Percentiles rank a stretch among this genome's conserved stretches.
Conservation (phyloP, 495 filamentous ascomycete species). For the Friedmanniomyces simplex region DNA sequence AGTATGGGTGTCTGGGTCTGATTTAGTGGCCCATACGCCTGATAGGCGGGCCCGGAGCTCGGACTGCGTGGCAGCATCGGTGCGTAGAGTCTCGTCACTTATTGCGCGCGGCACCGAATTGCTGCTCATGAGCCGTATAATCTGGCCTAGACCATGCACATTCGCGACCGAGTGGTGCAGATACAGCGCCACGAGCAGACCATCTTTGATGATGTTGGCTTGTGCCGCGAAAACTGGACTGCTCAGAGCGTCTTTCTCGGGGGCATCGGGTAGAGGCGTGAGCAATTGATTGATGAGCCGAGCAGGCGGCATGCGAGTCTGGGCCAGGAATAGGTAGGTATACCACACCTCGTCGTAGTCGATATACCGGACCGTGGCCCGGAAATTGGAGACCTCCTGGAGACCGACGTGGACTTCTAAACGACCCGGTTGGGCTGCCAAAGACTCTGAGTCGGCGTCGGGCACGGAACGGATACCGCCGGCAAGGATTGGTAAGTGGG, state of each 20-base stretch:
- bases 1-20: background rate
- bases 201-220: background rate
- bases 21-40: background rate
- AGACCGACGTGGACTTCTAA: background rate
- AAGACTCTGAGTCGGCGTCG: background rate
- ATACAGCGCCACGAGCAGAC: background rate
- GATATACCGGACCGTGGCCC: background rate
- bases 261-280: background rate
- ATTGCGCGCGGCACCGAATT: background rate
- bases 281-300: background rate
- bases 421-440: background rate
- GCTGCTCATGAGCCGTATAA: background rate
- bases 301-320: background rate
- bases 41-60: background rate
- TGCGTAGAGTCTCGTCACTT: background rate
- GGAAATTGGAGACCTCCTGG: background rate
- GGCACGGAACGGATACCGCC: background rate
- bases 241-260: background rate
- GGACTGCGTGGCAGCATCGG: background rate
- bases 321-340: background rate
- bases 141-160: background rate
- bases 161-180: background rate
- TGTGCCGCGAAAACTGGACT: background rate
- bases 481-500: constrained; percentile 2
- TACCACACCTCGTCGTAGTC: background rate